Evolutionary conservation across 345 rosid species (phyloP).

Genomic region (Jatropha curcas): DNA sequence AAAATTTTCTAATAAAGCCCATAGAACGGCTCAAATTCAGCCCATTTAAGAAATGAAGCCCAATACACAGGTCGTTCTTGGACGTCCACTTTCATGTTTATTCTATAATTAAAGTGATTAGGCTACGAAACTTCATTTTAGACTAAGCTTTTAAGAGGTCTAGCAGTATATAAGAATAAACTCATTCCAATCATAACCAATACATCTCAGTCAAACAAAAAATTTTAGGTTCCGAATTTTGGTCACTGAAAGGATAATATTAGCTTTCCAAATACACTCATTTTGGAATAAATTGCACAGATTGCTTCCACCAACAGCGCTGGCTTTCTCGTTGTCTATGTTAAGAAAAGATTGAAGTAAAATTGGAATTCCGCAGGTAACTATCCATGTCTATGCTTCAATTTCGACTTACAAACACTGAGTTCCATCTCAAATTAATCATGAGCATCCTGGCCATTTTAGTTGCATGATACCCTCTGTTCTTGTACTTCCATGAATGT

Average conservation of each 20-base stretch:
- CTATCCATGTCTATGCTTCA: background rate
- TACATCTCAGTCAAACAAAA: no score
- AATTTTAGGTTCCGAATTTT: no score
- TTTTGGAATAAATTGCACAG: background rate
- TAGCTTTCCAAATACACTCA: background rate
- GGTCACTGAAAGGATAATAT: background rate
- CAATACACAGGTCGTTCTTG: no score
- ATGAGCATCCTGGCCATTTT: conserved; percentile 72
- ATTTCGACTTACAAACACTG: background rate
- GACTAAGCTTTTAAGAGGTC: no score
- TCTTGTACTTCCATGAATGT: conserved; percentile 52
- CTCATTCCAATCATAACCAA: background rate
- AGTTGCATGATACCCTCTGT: conserved; percentile 34
- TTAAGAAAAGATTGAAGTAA: background rate
- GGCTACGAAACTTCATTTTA: no score
- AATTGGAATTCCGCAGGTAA: background rate
- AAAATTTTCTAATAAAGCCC: no score
- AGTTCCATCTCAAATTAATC: conserved; percentile 7
- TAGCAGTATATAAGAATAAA: no score
- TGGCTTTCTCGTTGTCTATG: background rate
- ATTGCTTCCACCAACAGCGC: background rate
- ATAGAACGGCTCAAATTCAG: no score
- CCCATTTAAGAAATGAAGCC: no score
- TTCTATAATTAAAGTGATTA: no score
- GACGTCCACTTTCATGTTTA: no score